Base-by-base conservation (phyloP, 306 rosid species). In the Lupinus albus region DNA sequence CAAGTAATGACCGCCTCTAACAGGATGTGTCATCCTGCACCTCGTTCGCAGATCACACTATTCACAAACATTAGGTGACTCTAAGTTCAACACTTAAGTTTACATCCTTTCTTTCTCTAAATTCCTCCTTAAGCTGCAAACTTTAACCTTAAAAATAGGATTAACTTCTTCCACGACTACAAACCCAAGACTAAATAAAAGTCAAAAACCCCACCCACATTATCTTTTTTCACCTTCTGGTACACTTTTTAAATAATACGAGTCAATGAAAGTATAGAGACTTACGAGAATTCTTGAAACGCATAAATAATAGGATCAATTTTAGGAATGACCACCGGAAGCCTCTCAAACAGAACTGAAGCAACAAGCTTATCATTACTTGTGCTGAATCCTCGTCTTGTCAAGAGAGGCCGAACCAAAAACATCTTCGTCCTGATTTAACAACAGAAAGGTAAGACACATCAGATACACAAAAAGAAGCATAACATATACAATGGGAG, bases 321-420 rank as follows among this genome's bases (percentile, higher is more conserved):
- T 79, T 88, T 88, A 76, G 97, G 96, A 73, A 93, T 84, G 51
- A 89, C 91, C 28, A 90, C 92, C 0, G 99, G 99, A 70, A 90
- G 65, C 80, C 99, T 84, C 86, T 93, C 99, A 73, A 93, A 88
- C 60, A 93, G 90, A 28, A 93, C 97, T 39, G 97, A 86, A 1
- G 96, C 99, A 12, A 93, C 82, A 16, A 93, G 68, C 56, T 86
- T 86, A 42, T 88, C 92, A 56, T 92, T 76, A 60, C 62, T 79
- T 3, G 97, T 58, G 75, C 79, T 76, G 64, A 93, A 86, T 11
- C 87, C 82, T 66, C 87, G 85, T 39, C 68, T 75, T 13, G 70
- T 74, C 30, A 53, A 48, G 9, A 84, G 75, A 61, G 87, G 83
- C 70, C 80, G 58, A 73, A 84, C 32, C 60, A 86, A 48, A 20